phyloP scores from a whole-genome alignment of 1,139 yeast genomes.

The Saccharomyces hybrid region DNA sequence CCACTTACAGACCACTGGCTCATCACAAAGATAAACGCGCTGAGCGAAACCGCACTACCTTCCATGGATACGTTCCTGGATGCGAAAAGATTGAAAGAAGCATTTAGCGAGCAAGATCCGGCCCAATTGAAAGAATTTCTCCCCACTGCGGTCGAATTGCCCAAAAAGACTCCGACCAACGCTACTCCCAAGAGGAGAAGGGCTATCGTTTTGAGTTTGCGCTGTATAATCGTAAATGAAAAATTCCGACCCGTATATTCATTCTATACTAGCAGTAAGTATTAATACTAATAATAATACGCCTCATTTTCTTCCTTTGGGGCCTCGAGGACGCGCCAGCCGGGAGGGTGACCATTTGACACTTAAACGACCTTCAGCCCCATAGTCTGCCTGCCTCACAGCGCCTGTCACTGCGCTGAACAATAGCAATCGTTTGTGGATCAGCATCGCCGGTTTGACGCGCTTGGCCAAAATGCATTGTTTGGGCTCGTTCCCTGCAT shows the following conservation, averaged over 20 bases:
- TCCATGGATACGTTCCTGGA: conserved; percentile 58
- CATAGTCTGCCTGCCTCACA: background rate
- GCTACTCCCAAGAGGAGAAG: conserved; percentile 14
- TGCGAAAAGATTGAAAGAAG: conserved; percentile 14
- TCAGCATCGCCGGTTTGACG: background rate
- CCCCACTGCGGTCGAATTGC: conserved; percentile 17
- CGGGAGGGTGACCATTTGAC: background rate
- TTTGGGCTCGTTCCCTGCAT: conserved; percentile 2
- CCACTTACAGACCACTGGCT: conserved; percentile 49
- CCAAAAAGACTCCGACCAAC: conserved; percentile 5
- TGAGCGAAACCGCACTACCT: conserved; percentile 32
- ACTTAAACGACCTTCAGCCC: background rate
- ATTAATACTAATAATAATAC: background rate
- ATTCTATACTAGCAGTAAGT: background rate
- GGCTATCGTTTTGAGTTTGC: conserved; percentile 23
- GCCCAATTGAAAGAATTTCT: conserved; percentile 15
- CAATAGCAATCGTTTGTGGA: conserved; percentile 1
- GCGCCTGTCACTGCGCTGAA: background rate
- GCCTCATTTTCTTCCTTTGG: background rate
- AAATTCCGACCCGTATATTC: background rate
- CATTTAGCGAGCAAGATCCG: conserved; percentile 18
- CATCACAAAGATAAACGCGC: conserved; percentile 58
- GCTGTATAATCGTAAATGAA: conserved; percentile 14
- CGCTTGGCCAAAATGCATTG: background rate
- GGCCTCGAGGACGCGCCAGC: background rate